Evolutionary conservation across 805 yeast species (phyloP), one percentile per base, ranked within the genome.

Genomic region (Sugiyamaella americana): DNA sequence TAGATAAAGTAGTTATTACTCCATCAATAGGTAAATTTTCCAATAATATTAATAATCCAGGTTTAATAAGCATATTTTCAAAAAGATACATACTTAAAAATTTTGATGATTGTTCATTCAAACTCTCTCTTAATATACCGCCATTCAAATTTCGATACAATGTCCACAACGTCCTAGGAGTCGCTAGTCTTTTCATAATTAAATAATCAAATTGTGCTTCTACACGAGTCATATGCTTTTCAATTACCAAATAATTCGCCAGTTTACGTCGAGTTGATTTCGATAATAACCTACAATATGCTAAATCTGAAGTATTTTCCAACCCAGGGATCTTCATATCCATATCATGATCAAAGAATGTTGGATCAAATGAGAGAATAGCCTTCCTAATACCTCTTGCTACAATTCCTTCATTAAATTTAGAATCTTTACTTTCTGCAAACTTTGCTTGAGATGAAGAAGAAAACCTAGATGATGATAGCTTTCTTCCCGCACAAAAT

Each of bases 341-440:
- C 32, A 26, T 26, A 16, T 35, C 37, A 16, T 35, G 37, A 16
- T 35, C 37, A 35, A 35, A 35, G 20, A 35, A 35, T 17, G 20
- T 17, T 5, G 37, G 37, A 35, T 35, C 37, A 17, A 10, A 11
- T 16, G 37, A 13, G 20, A 35, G 20, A 11, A 35, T 35, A 6
- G 37, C 37, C 10, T 35, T 35, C 18, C 37, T 5, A 13, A 35
- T 35, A 16, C 37, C 37, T 13, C 37, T 18, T 16, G 37, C 37
- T 5, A 35, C 20, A 5, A 35, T 5, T 6, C 37, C 37, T 35
- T 13, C 37, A 8, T 26, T 8, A 8, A 26, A 26, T 26, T 26
- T 26, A 8, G 32, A 26, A 13, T 26, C 13, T 8, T 13, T 26
- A 8, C 32, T 26, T 13, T 8, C 8, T 13, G 8, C 32, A 26